Base-by-base conservation (phyloP, 2,329 filamentous ascomycete genomes). In the Epichloe typhina region DNA sequence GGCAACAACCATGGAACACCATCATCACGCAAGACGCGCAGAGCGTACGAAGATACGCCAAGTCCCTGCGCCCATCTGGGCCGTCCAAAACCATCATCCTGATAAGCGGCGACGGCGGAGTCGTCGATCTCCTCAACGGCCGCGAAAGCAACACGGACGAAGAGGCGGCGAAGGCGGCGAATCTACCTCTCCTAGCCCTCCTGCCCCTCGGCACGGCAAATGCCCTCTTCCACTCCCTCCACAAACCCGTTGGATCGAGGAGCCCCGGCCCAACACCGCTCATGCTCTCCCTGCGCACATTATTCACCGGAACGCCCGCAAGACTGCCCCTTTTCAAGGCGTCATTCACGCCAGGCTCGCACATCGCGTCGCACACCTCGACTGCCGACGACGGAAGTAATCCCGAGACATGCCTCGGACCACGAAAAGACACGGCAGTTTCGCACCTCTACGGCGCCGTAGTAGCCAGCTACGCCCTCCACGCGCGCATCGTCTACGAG, bases 381-480 rank as follows among this genome's bases (percentile, higher is more conserved):
- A 17, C 9, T 26, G 41, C 43, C 51, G 31, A 36, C 17, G 55
- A 52, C 6, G 23, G 23, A 7, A 26, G 7, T 26, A 35, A 47
- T 3, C 47, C 57, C 3, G 51, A 26, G 23, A 26, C 56, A 6
- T 47, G 17, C 40, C 40, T 61, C 6, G 53, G 58, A 3, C 23
- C 23, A 26, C 64, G 65, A 46, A 51, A 65, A n/a, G 58, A 65
- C 35, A 59, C 65, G 9, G 52, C 56, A 1, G 65, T 73, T 4
- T 60, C 63, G 0, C 63, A 66, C 44, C 70, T 84, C 23, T 77
- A 85, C 59, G 90, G 88, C 26, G 85, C 84, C 23, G 88, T 96
- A 21, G 90, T 97, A 2, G 84, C 83, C 43, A 93, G 86, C 64
- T 95, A 94, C 77, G 91, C 86, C 19, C 81, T 97, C 61, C 91